Evolutionary conservation across 2,329 filamentous ascomycete genomes (phyloP), one percentile per base, ranked within the genome.

Genomic region (Apiospora aurea): DNA sequence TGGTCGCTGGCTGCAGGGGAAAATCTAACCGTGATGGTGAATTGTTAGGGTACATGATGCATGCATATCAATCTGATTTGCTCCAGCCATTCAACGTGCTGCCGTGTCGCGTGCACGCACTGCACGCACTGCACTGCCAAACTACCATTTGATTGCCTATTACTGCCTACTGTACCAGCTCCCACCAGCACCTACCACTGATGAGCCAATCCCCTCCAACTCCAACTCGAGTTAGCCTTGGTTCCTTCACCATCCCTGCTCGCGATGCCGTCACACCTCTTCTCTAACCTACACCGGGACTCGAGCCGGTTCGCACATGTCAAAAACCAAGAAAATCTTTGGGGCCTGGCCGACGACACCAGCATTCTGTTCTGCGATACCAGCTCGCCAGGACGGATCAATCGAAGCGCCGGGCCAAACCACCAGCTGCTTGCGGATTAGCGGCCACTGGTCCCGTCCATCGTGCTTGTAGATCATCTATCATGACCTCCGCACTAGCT

Each of bases 31-130:
- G 34, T 51, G 34, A 41, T 64, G 34, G 34, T 41, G 34, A 64
- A 64, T 41, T 41, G 8, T 41, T 41, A 64, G 57, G 57, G 57
- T 64, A 64, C 53, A 64, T 64, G 53, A 64, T 64, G 53, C 53
- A 41, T 38, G 53, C 53, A 64, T 41, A 29, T 34, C 51, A 29
- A 34, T 34, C 14, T 57, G 51, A 57, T 57, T 57, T 57, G 51
- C 16, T 34, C 26, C 51, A 29, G 51, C 51, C 51, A 57, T 57
- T 34, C 51, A 29, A 57, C 26, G 14, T 29, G 51, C 24, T 7
- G 13, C 18, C 11, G 1, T 57, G 51, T 64, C 34, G 57, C 57
- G 57, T 64, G 57, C 57, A 61, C 53, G 49, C 49, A 51, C 47
- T 51, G 47, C 47, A 51, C n/a, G 34, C 34, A 38, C 34, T 38